Base-by-base conservation (phyloP, 1,139 yeast genomes). In the Yamadazyma pseudoaaseri region DNA sequence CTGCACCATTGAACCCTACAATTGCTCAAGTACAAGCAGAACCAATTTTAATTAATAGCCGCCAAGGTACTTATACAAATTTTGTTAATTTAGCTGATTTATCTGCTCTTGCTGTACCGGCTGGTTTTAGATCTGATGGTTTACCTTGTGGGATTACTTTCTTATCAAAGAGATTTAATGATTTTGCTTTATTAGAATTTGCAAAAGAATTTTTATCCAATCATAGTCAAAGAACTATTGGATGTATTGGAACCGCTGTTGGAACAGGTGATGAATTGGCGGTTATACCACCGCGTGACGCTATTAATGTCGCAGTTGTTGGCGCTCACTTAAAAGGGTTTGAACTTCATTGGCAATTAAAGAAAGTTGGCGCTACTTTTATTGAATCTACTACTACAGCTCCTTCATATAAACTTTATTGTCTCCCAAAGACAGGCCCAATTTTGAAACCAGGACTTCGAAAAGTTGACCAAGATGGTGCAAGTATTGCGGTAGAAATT, bases 41-140 rank as follows among this genome's bases (percentile, higher is more conserved):
- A 54, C 97, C 97, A n/a, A 66, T 92, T 24, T 60, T 69, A 34
- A 75, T 86, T 49, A 92, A 92, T 65, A 86, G 97, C 6, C 70
- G 70, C 48, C 98, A 92, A 63, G 98, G 98, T 22, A 87, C 96
- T 15, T 92, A 95, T 79, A 92, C 97, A 23, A 92, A 92, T 62
- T 92, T 92, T 59, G 96, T 86, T 49, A 92, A 92, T 57, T 73
- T 92, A 57, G 96, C 96, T 7, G 97, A 92, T 54, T 65, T 90
- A 69, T 82, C 95, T 22, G 97, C 96, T 1, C 70, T 92, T 50
- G 87, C 97, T 0, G 73, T 92, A 34, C 97, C 98, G 16, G 86
- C 82, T 18, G 96, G 96, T 1, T 89, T 86, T 73, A 66, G 81
- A 48, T 49, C 68, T 3, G 97, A 90, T 56, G 95, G 95, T 3